Evolutionary conservation across 768 basidiomycete species (phyloP).

Genomic region (Cyathus striatus): DNA sequence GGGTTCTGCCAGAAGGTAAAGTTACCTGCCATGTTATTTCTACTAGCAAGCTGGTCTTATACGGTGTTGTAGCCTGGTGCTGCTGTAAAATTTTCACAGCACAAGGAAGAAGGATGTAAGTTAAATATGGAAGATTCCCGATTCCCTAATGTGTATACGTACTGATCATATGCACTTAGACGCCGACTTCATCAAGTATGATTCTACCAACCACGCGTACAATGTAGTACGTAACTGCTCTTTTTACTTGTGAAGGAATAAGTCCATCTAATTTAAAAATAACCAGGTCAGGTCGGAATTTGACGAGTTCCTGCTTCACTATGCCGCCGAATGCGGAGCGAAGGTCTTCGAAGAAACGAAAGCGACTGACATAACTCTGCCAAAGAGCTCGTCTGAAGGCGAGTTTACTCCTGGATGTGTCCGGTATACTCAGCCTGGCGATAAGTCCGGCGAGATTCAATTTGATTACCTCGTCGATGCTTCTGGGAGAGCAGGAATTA

Average conservation of each 20-base stretch:
- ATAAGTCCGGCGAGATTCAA: slow-evolving; percentile 17
- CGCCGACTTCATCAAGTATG: slow-evolving; percentile 25
- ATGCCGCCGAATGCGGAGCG: slow-evolving; percentile 25
- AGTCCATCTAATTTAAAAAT: slow-evolving; percentile 3
- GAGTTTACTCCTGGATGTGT: background rate
- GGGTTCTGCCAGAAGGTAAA: slow-evolving; percentile 29
- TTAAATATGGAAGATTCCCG: background rate
- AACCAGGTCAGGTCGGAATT: slow-evolving; percentile 26
- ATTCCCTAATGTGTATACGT: background rate
- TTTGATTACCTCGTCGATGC: slow-evolving; percentile 32
- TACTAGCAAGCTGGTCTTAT: background rate
- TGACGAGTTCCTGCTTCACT: slow-evolving; percentile 28
- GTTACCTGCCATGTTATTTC: background rate
- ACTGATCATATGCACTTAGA: slow-evolving; percentile 14
- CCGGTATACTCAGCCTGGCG: slow-evolving; percentile 2
- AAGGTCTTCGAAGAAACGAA: slow-evolving; percentile 26
- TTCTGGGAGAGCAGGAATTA: slow-evolving; percentile 26
- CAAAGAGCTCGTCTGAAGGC: no score
- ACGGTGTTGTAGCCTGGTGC: slow-evolving; percentile 26
- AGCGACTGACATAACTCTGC: slow-evolving; percentile 21
- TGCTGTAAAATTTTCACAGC: slow-evolving; percentile 33
- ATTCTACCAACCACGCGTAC: slow-evolving; percentile 23
- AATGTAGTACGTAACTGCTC: slow-evolving; percentile 25
- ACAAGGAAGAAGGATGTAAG: slow-evolving; percentile 33
- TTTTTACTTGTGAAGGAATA: background rate